Base-by-base conservation (phyloP, 2,329 filamentous ascomycete genomes). In the Arthrinium phaeospermum region DNA sequence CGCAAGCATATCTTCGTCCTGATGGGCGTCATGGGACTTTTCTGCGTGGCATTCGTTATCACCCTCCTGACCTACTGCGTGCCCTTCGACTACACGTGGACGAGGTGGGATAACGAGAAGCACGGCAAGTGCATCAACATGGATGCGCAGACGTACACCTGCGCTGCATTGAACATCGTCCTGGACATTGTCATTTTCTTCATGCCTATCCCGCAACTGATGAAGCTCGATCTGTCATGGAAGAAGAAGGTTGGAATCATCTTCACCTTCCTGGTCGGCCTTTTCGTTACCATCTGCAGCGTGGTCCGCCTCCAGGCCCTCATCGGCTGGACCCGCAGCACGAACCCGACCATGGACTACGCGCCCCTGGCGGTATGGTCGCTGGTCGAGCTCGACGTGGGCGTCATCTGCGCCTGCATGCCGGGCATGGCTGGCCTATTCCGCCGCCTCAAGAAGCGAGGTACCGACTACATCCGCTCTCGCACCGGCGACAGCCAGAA, bases 201-300 rank as follows among this genome's bases (percentile, higher is more conserved):
- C 57, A 67, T 73, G 22, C 72, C 72, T 3, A 73, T 73, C 44
- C 72, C 72, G 34, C 72, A 71, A 44, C 67, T 73, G 72, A 24
- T 68, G 16, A 70, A 72, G 30, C 72, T 73, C 37, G 70, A 73
- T 47, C 34, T 73, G 24, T 61, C 24, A 13, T 41, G 45, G 70
- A 73, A 72, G 68, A 73, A 71, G 70, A 73, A 73, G 64, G 2
- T 71, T 49, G 45, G 71, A 70, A 70, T 79, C 77, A 22, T 75
- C 74, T 10, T 80, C 77, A 16, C 74, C 75, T 41, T 79, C 77
- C 3, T 71, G 75, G 68, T 82, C 80, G n/a, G 72, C 41, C 61
- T 80, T 78, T 51, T 73, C 44, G 72, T 73, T 37, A 73, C 72
- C 51, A 71, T 71, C 27, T 71, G 70, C 67, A 73, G 72, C 27